A percentile compares a stretch with the other conserved stretches of the same genome.
Conservation (phyloP, 2,329 filamentous ascomycete genomes). For the Geosmithia putterillii region DNA sequence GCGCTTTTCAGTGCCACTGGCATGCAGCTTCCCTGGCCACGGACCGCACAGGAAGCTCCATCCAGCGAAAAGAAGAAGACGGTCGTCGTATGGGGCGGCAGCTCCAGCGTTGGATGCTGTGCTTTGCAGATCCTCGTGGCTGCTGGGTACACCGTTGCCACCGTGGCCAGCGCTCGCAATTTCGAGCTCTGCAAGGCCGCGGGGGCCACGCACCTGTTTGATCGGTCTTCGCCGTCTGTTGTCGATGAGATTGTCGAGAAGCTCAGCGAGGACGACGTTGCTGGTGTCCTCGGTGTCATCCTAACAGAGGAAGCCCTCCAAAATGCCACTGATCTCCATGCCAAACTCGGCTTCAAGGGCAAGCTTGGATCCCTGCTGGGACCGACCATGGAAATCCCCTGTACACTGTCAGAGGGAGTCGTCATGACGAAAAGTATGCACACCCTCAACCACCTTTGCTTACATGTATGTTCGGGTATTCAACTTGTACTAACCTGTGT, state of each 20-base stretch:
- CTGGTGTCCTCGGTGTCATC: slow-evolving; percentile 14
- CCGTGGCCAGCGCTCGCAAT: slow-evolving; percentile 25
- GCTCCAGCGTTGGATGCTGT: slow-evolving; percentile 28
- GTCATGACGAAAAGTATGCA: not conserved
- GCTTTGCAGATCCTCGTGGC: slow-evolving; percentile 28
- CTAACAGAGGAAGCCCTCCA: slow-evolving; percentile 10
- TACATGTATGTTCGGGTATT: not conserved
- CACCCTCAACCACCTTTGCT: too few species aligned
- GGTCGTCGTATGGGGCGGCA: slow-evolving; percentile 30
- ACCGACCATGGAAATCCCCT: not conserved
- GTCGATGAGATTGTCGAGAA: slow-evolving; percentile 13
- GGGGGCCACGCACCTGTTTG: slow-evolving; percentile 24
- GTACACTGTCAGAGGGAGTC: not conserved
- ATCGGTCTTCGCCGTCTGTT: slow-evolving; percentile 20
- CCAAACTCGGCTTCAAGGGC: slow-evolving; percentile 7
- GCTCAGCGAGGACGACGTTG: slow-evolving; percentile 7
- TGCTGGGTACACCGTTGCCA: slow-evolving; percentile 27
- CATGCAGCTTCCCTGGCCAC: not conserved
- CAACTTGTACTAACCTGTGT: not conserved
- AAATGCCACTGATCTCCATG: slow-evolving; percentile 9
- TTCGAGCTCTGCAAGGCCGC: slow-evolving; percentile 23
- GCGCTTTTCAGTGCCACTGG: slow-evolving; percentile 9
- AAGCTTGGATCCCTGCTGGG: not conserved
- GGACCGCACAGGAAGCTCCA: too few species aligned
- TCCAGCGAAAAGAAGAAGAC: slow-evolving; percentile 5